phyloP scores from a whole-genome alignment of 108 stramenopile species.

The Fragilariopsis cylindrus region DNA sequence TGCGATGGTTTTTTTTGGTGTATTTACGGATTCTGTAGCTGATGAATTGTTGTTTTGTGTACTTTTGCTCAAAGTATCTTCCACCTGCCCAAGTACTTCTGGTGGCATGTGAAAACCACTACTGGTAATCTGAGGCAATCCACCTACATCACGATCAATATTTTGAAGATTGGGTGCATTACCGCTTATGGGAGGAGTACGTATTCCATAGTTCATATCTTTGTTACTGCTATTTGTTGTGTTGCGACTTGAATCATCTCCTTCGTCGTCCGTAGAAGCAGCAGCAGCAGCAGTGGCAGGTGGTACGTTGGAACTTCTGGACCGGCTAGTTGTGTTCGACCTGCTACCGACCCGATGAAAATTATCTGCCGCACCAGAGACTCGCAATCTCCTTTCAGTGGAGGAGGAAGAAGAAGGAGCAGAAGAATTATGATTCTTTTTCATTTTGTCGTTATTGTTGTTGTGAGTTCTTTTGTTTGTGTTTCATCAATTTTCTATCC shows the following conservation, averaged over 20 bases:
- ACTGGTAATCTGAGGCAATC: conserved; percentile 15
- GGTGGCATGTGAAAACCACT: conserved; percentile 39
- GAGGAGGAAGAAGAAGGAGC: not conserved
- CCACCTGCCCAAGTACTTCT: conserved; percentile 31
- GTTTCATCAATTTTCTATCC: not conserved
- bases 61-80: not conserved
- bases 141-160: conserved; percentile 10
- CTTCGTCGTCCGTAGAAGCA: not conserved
- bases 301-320: conserved; percentile 10
- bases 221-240: not conserved
- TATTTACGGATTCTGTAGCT: not conserved
- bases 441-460: not conserved
- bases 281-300: not conserved
- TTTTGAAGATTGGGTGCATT: conserved; percentile 15
- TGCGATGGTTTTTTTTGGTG: not conserved
- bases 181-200: not conserved
- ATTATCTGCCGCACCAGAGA: conserved; percentile 15
- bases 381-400: not conserved
- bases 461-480: not conserved
- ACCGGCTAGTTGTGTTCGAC: not conserved
- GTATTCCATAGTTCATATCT: not conserved
- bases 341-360: conserved; percentile 9
- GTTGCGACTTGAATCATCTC: not conserved
- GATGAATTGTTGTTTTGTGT: not conserved
- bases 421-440: not conserved